phyloP scores from a whole-genome alignment of 257 asterid species.

The Solanum pennellii region DNA sequence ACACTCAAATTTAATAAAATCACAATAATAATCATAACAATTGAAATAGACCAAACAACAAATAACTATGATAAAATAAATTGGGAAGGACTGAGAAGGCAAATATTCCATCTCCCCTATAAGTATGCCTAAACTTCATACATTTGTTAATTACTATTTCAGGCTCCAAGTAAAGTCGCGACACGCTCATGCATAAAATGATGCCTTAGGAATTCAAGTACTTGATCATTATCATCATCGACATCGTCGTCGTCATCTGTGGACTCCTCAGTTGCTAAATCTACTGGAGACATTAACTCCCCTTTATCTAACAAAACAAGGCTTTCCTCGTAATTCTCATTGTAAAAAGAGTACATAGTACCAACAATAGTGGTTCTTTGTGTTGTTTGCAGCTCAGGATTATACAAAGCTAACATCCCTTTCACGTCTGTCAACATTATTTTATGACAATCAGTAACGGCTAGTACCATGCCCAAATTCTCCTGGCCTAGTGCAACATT shows the following conservation, averaged over 20 bases:
- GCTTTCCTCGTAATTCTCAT: not conserved
- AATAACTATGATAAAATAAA: not conserved
- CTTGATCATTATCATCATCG: not conserved
- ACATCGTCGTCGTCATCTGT: not conserved
- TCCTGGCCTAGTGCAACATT: not conserved
- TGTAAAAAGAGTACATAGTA: not conserved
- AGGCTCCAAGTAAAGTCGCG: not conserved
- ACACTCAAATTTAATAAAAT: not conserved
- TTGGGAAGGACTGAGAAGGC: not conserved
- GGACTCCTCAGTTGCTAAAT: not conserved
- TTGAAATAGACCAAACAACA: not conserved
- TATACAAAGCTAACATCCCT: not conserved
- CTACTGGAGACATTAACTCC: not conserved
- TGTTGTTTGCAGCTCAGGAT: not conserved
- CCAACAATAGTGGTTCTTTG: not conserved
- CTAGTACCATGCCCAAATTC: not conserved
- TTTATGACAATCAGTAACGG: not conserved
- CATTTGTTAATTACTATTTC: not conserved
- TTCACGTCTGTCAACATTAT: not conserved
- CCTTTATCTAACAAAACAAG: conserved; percentile 13
- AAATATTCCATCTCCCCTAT: not conserved
- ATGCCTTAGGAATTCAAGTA: conserved; percentile 7
- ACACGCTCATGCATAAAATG: conserved; percentile 7
- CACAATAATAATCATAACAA: not conserved
- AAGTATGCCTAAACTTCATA: not conserved